Evolutionary conservation across 139 green algal species (phyloP).

Genomic region (Micromonas pusilla): DNA sequence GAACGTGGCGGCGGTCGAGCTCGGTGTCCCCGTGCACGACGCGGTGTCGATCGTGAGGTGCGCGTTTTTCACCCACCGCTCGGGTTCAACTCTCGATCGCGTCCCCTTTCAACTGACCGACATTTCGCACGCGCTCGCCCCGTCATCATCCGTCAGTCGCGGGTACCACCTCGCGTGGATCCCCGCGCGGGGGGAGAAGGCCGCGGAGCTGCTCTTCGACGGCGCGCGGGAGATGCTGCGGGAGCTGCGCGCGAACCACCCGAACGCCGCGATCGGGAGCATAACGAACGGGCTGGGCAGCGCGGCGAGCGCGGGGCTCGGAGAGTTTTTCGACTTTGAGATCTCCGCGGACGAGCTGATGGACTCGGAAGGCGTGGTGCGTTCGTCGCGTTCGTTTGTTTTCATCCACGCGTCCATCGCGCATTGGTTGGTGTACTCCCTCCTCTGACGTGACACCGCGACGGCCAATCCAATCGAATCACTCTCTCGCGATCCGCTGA

Average conservation of each 20-base stretch:
- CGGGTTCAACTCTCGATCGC: too few species aligned
- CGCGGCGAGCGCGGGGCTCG: not conserved
- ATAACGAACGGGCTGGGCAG: conserved; percentile 22
- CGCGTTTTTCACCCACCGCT: too few species aligned
- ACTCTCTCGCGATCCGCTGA: too few species aligned
- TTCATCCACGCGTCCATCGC: too few species aligned
- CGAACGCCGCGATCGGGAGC: not conserved
- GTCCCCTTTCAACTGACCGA: too few species aligned
- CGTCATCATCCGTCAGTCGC: too few species aligned
- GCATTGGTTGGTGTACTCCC: too few species aligned
- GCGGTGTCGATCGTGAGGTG: not conserved
- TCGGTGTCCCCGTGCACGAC: not conserved
- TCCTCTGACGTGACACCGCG: too few species aligned
- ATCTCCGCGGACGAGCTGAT: conserved; percentile 19
- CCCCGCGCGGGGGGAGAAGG: not conserved
- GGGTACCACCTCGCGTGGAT: conserved; percentile 16
- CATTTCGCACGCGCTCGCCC: too few species aligned
- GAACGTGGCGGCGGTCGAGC: not conserved
- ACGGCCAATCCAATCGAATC: too few species aligned
- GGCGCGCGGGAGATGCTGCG: not conserved
- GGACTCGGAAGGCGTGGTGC: too few species aligned
- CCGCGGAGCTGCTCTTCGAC: not conserved
- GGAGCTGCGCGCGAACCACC: conserved; percentile 2
- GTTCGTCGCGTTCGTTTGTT: too few species aligned
- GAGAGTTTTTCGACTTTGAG: conserved; percentile 26